These are phyloP conservation scores for Rhodamnia rubescens DNA, from an alignment of 345 rosid species.

Conservation along the genomic window DNA sequence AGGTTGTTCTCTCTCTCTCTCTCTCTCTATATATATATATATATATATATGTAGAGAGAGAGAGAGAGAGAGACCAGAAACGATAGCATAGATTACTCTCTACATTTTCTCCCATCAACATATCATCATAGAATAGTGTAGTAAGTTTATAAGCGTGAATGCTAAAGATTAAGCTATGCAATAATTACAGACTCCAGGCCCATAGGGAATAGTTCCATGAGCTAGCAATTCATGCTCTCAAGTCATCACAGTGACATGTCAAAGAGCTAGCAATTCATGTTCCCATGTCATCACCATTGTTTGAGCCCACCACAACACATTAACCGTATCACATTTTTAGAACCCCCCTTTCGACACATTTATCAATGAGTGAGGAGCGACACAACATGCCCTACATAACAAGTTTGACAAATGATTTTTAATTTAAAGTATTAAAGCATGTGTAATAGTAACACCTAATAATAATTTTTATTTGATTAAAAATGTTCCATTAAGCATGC, in stretches of 20 bases:
- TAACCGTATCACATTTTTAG: background rate
- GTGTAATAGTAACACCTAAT: background rate
- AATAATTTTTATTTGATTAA: background rate
- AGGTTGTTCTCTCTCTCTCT: background rate
- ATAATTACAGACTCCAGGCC: background rate
- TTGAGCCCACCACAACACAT: background rate
- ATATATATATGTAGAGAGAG: too few relatives aligned
- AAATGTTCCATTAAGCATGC: background rate
- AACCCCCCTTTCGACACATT: background rate
- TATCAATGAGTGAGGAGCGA: background rate
- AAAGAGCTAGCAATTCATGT: background rate
- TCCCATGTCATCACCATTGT: background rate
- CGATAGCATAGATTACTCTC: background rate
- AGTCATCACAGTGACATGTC: background rate
- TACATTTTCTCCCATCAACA: background rate
- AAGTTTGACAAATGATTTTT: background rate
- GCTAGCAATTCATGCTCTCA: background rate
- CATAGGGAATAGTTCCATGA: background rate
- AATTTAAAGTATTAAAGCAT: background rate
- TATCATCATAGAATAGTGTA: background rate
- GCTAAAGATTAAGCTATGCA: background rate
- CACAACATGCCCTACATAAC: background rate
- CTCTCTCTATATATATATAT: too few relatives aligned
- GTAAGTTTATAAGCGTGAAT: background rate
- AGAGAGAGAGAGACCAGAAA: too few relatives aligned